A percentile compares a stretch with the other conserved stretches of the same genome.
phyloP scores from a whole-genome alignment of 805 yeast species.

The Torulaspora gathmanii region DNA sequence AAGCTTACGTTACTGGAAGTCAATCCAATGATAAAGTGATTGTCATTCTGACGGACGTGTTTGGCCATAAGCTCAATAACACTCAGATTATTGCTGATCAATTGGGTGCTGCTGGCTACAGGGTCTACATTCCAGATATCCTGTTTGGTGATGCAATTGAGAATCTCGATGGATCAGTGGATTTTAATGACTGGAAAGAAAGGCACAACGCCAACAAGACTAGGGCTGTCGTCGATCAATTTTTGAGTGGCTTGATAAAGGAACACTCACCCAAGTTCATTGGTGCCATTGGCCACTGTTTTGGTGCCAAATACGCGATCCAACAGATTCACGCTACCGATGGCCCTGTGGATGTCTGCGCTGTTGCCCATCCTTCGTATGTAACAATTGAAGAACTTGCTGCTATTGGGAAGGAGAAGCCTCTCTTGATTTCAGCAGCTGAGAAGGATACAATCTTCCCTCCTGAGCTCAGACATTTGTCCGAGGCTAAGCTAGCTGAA shows the following conservation, averaged over 20 bases:
- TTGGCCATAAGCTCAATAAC: conserved; percentile 58
- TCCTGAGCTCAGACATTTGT: conserved; percentile 53
- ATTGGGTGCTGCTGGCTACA: conserved; percentile 58
- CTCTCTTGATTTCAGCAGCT: conserved; percentile 70
- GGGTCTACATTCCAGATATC: conserved; percentile 73
- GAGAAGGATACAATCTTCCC: conserved; percentile 63
- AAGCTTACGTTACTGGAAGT: conserved; percentile 47
- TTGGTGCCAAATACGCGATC: conserved; percentile 69
- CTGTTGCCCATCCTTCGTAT: conserved; percentile 81
- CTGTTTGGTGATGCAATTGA: conserved; percentile 48
- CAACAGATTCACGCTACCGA: conserved; percentile 40
- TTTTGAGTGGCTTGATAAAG: conserved; percentile 41
- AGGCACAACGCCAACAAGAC: conserved; percentile 50
- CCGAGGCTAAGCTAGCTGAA: conserved; percentile 55
- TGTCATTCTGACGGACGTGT: conserved; percentile 65
- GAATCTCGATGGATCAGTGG: conserved; percentile 24
- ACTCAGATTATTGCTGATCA: conserved; percentile 58
- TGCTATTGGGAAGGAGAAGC: conserved; percentile 46
- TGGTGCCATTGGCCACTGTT: conserved; percentile 74
- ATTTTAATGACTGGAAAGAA: conserved; percentile 46
- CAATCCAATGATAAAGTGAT: conserved; percentile 43
- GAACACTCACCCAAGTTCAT: conserved; percentile 46
- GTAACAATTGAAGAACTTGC: conserved; percentile 61
- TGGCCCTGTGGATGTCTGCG: conserved; percentile 53
- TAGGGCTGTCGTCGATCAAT: conserved; percentile 45